These are phyloP conservation scores for Acer yangbiense DNA, from an alignment of 345 rosid genomes.

Conservation along the genomic window DNA sequence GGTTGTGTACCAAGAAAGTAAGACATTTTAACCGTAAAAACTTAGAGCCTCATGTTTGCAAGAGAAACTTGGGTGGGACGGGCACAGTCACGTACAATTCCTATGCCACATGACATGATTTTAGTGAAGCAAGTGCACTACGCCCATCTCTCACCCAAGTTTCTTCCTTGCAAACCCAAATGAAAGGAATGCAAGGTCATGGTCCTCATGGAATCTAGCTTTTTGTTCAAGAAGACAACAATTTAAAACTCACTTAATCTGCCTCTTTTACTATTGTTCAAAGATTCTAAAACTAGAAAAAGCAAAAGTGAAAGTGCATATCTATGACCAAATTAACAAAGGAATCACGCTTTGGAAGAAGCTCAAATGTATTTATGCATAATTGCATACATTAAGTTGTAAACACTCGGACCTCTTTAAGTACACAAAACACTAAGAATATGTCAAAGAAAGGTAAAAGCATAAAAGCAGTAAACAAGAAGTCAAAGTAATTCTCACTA, in stretches of 20 bases:
- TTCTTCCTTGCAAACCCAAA: not conserved
- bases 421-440: constrained; percentile 20
- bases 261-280: not conserved
- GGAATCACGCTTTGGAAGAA: constrained; percentile 30
- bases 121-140: not conserved
- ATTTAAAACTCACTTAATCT: not conserved
- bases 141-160: not conserved
- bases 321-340: constrained; percentile 10
- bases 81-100: not conserved
- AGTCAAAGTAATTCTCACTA: constrained; percentile 21
- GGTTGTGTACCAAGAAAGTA: too few species aligned
- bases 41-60: not conserved
- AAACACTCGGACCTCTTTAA: not conserved
- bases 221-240: not conserved
- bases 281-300: not conserved
- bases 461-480: constrained; percentile 14
- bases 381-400: constrained; percentile 9
- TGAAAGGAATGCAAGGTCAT: not conserved
- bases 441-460: constrained; percentile 11
- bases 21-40: too few species aligned
- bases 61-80: not conserved
- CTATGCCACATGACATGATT: not conserved
- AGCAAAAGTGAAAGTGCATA: not conserved
- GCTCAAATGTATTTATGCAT: constrained; percentile 10
- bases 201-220: not conserved